Base-by-base conservation (phyloP, 139 green algal species). In the Ettlia oleoabundans region DNA sequence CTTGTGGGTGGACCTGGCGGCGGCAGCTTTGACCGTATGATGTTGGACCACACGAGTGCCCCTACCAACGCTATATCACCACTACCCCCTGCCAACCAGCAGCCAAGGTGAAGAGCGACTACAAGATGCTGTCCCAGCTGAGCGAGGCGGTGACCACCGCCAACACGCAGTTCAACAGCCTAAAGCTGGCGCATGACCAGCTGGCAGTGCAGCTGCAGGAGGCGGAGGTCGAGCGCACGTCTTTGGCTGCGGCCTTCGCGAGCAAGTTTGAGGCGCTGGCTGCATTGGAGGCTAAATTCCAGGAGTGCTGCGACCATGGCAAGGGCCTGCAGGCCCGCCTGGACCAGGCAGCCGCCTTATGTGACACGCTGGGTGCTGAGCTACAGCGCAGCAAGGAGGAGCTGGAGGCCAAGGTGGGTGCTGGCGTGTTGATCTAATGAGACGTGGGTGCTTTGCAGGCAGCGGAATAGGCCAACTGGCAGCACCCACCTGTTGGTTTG, bases 21-120 rank as follows among this genome's bases (percentile, higher is more conserved):
- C 18, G 1, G 15, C 66, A 35, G 24, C 13, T 2, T 33, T 7
- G 66, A 15, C 30, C 9, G n/a, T n/a, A n/a, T 10, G 37, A 35
- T 0, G 5, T 58, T 55, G 22, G 41, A 58, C 41, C 28, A 30
- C 24, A 2, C 26, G 13, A 26, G 47, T 52, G 35, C 35, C 3
- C 28, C 19, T 26, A 40, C 73, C 37, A 28, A 10, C 15, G 1
- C 8, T 24, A 3, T 5, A 18, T 51, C 58, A 18, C 28, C 18
- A 19, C 24, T 35, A 53, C 6, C 10, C 47, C 33, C 47, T 24
- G 13, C 30, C 10, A 42, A 19, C 43, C 19, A 30, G n/a, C 75
- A 81, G 75, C 75, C 58, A 52, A 51, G 22, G 58, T 81, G 5
- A 81, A 81, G 58, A 72, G 41, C 38, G 75, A 81, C 75, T 58